phyloP scores from a whole-genome alignment of 495 filamentous ascomycete genomes.

The Hypoxylon fragiforme region DNA sequence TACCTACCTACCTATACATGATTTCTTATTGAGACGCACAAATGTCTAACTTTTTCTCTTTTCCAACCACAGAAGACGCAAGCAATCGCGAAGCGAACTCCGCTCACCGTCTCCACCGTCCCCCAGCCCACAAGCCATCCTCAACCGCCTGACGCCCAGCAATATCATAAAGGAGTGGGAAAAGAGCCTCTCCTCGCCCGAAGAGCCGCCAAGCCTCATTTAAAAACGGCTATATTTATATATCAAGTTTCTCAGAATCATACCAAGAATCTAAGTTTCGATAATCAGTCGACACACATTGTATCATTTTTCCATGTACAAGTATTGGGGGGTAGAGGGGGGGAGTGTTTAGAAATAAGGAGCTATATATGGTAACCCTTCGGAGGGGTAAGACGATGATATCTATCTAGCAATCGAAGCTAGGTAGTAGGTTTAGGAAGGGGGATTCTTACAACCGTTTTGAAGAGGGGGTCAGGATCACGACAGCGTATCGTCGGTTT shows the following conservation, averaged over 20 bases:
- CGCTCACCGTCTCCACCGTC: slow-evolving; percentile 35
- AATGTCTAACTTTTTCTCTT: slow-evolving; percentile 24
- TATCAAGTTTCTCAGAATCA: not conserved
- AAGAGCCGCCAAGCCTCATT: slow-evolving; percentile 26
- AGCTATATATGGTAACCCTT: too few relatives aligned
- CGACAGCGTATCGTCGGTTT: too few relatives aligned
- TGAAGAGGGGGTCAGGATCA: slow-evolving; percentile 28
- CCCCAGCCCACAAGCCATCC: slow-evolving; percentile 49
- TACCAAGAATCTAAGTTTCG: not conserved
- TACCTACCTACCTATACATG: too few relatives aligned
- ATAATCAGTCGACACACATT: too few relatives aligned
- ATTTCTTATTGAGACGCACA: too few relatives aligned
- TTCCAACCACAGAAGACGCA: slow-evolving; percentile 32
- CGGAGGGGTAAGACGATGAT: too few relatives aligned
- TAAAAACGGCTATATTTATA: too few relatives aligned
- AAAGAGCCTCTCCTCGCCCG: slow-evolving; percentile 44
- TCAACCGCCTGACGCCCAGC: slow-evolving; percentile 63
- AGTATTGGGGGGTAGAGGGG: too few relatives aligned
- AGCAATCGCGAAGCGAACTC: slow-evolving; percentile 42
- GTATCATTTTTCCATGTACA: too few relatives aligned
- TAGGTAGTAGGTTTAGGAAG: slow-evolving; percentile 5
- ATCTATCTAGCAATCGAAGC: too few relatives aligned
- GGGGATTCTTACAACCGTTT: not conserved
- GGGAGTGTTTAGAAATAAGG: too few relatives aligned
- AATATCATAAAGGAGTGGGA: slow-evolving; percentile 86